Conservation (phyloP, 148 eudicot genomes). For the Hydrangea macrophylla region DNA sequence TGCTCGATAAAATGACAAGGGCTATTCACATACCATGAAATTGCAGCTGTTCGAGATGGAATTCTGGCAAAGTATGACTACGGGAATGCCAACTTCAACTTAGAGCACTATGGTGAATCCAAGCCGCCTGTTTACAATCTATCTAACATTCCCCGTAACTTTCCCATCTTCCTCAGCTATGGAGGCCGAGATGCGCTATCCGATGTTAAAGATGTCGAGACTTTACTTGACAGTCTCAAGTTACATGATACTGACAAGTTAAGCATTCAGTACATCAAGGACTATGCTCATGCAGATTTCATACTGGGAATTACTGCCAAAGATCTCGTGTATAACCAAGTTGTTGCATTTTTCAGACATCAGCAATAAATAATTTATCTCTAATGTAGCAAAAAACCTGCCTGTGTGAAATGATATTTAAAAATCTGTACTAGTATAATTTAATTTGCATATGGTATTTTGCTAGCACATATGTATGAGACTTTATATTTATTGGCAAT, state of each 20-base stretch:
- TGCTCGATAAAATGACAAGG: too few relatives aligned
- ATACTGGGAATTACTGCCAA: conserved; percentile 63
- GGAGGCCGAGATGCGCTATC: conserved; percentile 63
- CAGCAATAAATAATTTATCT: too few relatives aligned
- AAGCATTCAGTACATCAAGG: conserved; percentile 48
- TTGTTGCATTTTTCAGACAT: conserved; percentile 44
- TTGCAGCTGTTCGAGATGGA: conserved; percentile 53
- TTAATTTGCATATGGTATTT: too few relatives aligned
- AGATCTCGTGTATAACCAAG: conserved; percentile 44
- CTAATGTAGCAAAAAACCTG: too few relatives aligned
- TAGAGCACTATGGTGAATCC: conserved; percentile 46
- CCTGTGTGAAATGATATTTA: too few relatives aligned
- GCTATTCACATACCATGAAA: not conserved
- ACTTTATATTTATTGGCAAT: too few relatives aligned
- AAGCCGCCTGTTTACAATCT: conserved; percentile 56
- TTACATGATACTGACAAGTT: conserved; percentile 57
- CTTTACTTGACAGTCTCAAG: conserved; percentile 49
- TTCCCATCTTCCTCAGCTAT: conserved; percentile 59
- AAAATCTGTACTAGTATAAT: too few relatives aligned
- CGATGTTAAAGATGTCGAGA: conserved; percentile 46
- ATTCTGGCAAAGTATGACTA: conserved; percentile 55
- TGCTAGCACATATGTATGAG: too few relatives aligned
- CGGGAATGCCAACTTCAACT: conserved; percentile 29
- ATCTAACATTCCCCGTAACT: conserved; percentile 44
- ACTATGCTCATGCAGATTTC: conserved; percentile 75